Conservation (phyloP, 2,329 filamentous ascomycete genomes). For the Paraphaeosphaeria minitans region DNA sequence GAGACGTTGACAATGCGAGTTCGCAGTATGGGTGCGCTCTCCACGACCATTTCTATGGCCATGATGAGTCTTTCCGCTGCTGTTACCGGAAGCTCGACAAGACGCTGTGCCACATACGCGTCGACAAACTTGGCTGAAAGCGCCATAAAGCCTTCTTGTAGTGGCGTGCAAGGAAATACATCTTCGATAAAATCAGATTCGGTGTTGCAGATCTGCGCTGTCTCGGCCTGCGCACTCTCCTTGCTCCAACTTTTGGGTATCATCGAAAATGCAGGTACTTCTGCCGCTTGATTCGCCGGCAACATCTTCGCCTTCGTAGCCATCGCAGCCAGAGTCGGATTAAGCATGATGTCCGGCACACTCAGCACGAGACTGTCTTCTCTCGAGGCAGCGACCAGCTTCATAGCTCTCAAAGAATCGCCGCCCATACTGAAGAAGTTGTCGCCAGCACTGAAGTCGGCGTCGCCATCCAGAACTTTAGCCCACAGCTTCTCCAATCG, state of each 20-base stretch:
- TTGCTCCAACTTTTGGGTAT: constrained; percentile 29
- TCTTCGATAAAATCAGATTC: constrained; percentile 41
- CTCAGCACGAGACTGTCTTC: constrained; percentile 56
- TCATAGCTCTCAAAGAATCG: constrained; percentile 59
- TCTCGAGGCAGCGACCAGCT: constrained; percentile 61
- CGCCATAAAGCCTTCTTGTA: constrained; percentile 50
- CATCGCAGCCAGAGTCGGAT: constrained; percentile 54
- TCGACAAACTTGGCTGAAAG: constrained; percentile 45
- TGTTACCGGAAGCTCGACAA: constrained; percentile 40
- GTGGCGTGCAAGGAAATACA: constrained; percentile 50
- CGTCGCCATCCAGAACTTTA: constrained; percentile 38
- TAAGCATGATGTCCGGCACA: constrained; percentile 62
- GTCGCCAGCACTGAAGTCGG: constrained; percentile 40
- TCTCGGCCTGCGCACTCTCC: constrained; percentile 45
- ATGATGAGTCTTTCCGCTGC: constrained; percentile 38
- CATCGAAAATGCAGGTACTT: constrained; percentile 43
- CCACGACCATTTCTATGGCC: constrained; percentile 45
- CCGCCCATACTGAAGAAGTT: constrained; percentile 57
- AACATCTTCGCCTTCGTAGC: constrained; percentile 42
- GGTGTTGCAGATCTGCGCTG: constrained; percentile 41
- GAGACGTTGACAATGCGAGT: constrained; percentile 48
- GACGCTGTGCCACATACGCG: constrained; percentile 47
- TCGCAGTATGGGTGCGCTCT: constrained; percentile 44
- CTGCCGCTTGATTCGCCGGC: constrained; percentile 21
- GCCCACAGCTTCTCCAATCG: constrained; percentile 38